Base-by-base conservation (phyloP, 2,329 filamentous ascomycete genomes). In the Myriangium duriaei region DNA sequence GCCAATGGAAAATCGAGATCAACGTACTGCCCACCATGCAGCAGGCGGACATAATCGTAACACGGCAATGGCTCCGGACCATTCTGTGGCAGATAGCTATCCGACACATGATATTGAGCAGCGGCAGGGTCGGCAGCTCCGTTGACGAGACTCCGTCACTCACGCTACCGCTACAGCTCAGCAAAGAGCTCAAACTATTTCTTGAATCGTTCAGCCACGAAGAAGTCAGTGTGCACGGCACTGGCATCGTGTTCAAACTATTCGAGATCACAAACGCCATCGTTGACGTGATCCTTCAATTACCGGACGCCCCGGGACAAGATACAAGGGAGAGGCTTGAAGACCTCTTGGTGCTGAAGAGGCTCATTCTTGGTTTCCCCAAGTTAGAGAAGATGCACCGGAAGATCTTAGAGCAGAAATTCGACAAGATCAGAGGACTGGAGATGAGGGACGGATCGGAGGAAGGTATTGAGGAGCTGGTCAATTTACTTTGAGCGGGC, bases 251-350 rank as follows among this genome's bases (percentile, higher is more conserved):
- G 37, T 66, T 72, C 43, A 76, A 76, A 49, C 57, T 76, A 4
- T 72, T 76, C 39, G 72, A 76, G 47, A 71, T 76, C 43, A 69
- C 70, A 0, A 72, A 70, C 49, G 74, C 70, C 2, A 69, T 75
- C 32, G 69, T 71, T 6, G 71, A 75, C 45, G 71, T 76, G 11
- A 54, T 69, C 2, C 60, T 74, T 14, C 67, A 69, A 31, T 55
- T 73, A 11, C 66, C 68, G 0, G 59, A 62, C 5, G 61, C 60
- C 1, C 61, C 63, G 0, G 51, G 64, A 3, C 59, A 66, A 28
- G 67, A 69, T 18, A 64, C 63, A 2, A 56, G 59, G 4, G 57
- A 63, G 3, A 58, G 67, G 11, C 64, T 73, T 32, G 64, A 71
- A 38, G 71, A 74, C 44, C 70, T 72, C 11, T 34, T 40, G 11